A percentile compares a stretch with the other conserved stretches of the same genome.
phyloP scores from a whole-genome alignment of 2,329 filamentous ascomycete species.

The Penicillium sp. region DNA sequence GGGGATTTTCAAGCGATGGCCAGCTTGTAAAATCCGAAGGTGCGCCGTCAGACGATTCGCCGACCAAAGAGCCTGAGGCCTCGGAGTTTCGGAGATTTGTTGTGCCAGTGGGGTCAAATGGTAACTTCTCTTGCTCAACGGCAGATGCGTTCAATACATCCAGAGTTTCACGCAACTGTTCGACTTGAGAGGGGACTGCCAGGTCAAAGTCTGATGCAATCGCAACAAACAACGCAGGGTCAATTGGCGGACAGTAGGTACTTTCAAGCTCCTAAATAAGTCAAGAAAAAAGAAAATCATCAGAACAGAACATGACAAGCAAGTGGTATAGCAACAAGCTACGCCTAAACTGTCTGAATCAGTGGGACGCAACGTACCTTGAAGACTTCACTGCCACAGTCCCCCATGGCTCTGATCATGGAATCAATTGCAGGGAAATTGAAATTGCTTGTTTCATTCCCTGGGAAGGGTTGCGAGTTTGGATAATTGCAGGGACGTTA shows the following conservation, averaged over 20 bases:
- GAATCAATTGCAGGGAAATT: neutral
- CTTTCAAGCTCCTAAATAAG: constrained; percentile 44
- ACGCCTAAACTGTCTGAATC: neutral
- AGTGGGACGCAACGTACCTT: neutral
- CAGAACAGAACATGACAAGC: neutral
- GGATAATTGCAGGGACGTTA: neutral
- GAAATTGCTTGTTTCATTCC: neutral
- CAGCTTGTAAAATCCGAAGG: neutral
- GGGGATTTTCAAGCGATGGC: constrained; percentile 6
- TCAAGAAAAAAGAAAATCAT: neutral
- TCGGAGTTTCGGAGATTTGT: constrained; percentile 38
- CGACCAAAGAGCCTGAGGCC: constrained; percentile 20
- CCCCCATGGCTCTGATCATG: neutral
- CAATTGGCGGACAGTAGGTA: constrained; percentile 64
- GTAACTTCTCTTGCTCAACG: constrained; percentile 57
- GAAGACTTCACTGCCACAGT: neutral
- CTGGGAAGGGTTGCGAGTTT: neutral
- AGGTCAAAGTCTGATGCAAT: constrained; percentile 68
- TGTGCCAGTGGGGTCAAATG: constrained; percentile 70
- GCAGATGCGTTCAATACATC: constrained; percentile 59
- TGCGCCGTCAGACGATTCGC: neutral
- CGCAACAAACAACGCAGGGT: constrained; percentile 67
- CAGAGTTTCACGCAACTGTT: constrained; percentile 52
- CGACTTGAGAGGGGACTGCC: constrained; percentile 43
- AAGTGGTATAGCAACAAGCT: neutral